Percentiles rank a stretch among this genome's conserved stretches.
Conservation (phyloP, 2,329 filamentous ascomycete genomes). For the Clarireedia homoeocarpa region DNA sequence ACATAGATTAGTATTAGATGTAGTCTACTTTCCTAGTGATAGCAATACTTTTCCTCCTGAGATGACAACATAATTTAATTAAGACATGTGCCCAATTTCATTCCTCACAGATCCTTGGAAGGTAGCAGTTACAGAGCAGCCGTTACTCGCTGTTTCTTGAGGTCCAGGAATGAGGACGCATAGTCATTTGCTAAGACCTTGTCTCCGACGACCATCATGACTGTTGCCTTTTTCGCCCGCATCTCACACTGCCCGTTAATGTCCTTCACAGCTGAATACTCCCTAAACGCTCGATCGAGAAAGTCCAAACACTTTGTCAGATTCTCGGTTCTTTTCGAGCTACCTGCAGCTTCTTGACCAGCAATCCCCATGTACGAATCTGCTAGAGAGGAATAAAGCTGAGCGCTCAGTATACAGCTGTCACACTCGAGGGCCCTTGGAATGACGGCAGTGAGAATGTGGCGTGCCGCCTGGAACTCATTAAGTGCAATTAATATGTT, state of each 20-base stretch:
- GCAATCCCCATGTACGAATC: conserved; percentile 61
- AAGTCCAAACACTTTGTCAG: conserved; percentile 34
- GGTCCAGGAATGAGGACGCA: conserved; percentile 44
- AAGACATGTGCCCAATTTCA: not conserved
- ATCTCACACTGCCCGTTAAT: conserved; percentile 53
- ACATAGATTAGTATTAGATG: conserved; percentile 10
- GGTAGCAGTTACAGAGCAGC: not conserved
- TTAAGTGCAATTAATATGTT: conserved; percentile 50
- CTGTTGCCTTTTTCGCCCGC: conserved; percentile 58
- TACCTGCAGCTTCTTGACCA: conserved; percentile 33
- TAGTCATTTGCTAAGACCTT: conserved; percentile 46
- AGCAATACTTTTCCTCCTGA: conserved; percentile 6
- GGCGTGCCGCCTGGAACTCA: conserved; percentile 49
- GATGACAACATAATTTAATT: too few relatives aligned
- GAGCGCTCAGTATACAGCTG: conserved; percentile 48
- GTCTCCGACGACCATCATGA: conserved; percentile 52
- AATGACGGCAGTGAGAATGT: conserved; percentile 52
- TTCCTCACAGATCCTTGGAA: not conserved
- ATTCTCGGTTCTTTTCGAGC: conserved; percentile 38
- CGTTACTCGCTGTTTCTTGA: conserved; percentile 34
- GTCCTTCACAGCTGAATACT: conserved; percentile 51
- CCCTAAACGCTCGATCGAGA: conserved; percentile 30
- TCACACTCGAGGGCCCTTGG: conserved; percentile 56
- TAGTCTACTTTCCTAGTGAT: conserved; percentile 6
- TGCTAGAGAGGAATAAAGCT: conserved; percentile 50